Percentiles rank a stretch among this genome's conserved stretches.
These are phyloP conservation scores for Capsella bursapastoris DNA, from an alignment of 345 rosid species.

Conservation along the genomic window DNA sequence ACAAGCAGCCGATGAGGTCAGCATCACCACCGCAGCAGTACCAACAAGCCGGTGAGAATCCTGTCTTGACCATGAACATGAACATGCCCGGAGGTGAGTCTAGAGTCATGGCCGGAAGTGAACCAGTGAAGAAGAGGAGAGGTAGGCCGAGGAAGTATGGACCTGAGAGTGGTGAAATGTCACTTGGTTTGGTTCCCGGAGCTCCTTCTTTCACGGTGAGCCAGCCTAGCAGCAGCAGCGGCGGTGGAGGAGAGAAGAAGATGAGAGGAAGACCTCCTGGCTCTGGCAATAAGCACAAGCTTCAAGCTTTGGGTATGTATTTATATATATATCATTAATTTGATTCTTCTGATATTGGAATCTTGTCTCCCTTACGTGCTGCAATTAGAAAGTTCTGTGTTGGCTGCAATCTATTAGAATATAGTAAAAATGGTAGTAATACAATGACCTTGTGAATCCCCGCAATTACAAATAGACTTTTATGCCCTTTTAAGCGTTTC, in stretches of 20 bases:
- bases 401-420: constrained; percentile 40
- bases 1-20: constrained; percentile 35
- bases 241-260: constrained; percentile 52
- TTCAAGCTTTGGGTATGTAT: constrained; percentile 62
- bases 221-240: constrained; percentile 52
- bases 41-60: constrained; percentile 25
- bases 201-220: constrained; percentile 47
- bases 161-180: constrained; percentile 58
- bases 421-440: constrained; percentile 26
- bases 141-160: constrained; percentile 91
- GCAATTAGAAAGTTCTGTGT: constrained; percentile 22
- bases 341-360: constrained; percentile 13
- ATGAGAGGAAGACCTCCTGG: constrained; percentile 65
- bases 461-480: neutral
- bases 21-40: constrained; percentile 26
- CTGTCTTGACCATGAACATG: constrained; percentile 53
- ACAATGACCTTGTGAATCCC: constrained; percentile 21
- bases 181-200: constrained; percentile 66
- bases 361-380: constrained; percentile 38
- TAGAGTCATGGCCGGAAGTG: constrained; percentile 47
- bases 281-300: constrained; percentile 57
- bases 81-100: constrained; percentile 43
- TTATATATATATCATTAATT: neutral
- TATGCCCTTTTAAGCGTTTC: constrained; percentile 24
- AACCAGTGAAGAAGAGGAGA: constrained; percentile 67